Evolutionary conservation across 2,329 filamentous ascomycete genomes (phyloP).

Genomic region (Grosmannia clavigera): DNA sequence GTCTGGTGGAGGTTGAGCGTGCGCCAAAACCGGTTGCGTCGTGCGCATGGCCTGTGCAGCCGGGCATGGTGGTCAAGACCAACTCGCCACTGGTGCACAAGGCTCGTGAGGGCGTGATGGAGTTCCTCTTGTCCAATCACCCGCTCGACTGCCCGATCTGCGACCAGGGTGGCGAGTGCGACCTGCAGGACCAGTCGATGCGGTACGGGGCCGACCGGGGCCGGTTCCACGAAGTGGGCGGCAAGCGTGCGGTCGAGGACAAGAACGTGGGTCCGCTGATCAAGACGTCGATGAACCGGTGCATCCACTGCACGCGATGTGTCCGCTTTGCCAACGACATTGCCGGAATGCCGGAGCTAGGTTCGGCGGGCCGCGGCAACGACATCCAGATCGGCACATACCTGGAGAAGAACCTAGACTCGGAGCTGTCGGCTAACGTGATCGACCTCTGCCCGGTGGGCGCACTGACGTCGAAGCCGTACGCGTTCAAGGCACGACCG

Average conservation of each 20-base stretch:
- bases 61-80: conserved; percentile 98
- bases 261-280: conserved; percentile 98
- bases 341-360: conserved; percentile 88
- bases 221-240: conserved; percentile 87
- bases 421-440: conserved; percentile 91
- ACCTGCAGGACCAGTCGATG: conserved; percentile 99
- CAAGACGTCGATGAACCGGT: conserved; percentile 99
- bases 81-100: conserved; percentile 95
- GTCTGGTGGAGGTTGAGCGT: conserved; percentile 92
- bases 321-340: conserved; percentile 96
- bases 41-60: conserved; percentile 96
- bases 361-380: conserved; percentile 89
- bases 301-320: conserved; percentile 97
- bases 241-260: conserved; percentile 96
- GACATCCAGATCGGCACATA: conserved; percentile 98
- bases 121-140: conserved; percentile 93
- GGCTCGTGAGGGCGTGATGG: conserved; percentile 97
- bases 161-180: conserved; percentile 97
- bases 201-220: conserved; percentile 92
- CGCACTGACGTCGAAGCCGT: conserved; percentile 92
- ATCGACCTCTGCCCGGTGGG: conserved; percentile 97
- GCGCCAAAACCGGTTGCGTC: conserved; percentile 96
- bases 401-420: conserved; percentile 84
- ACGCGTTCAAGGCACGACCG: conserved; percentile 89
- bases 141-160: conserved; percentile 94